Evolutionary conservation across 2,329 filamentous ascomycete genomes (phyloP).

Genomic region (Nemania diffusa): DNA sequence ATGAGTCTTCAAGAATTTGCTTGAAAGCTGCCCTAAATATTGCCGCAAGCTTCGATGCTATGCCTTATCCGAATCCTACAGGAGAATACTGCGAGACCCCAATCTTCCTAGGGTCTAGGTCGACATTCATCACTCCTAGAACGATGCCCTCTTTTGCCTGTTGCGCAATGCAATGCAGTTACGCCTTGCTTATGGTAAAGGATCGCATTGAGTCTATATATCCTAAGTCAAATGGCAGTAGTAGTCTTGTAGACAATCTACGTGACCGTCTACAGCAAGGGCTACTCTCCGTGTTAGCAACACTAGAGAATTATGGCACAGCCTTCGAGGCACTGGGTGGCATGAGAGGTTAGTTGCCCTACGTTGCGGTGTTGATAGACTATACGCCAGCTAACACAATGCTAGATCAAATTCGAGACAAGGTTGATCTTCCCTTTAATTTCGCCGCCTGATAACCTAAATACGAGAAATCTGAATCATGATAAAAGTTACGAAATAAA

Average conservation of each 20-base stretch:
- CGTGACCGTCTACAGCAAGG: slow-evolving; percentile 55
- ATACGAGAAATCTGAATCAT: background rate
- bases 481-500: background rate
- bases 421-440: slow-evolving; percentile 43
- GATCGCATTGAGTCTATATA: slow-evolving; percentile 55
- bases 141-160: slow-evolving; percentile 59
- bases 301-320: slow-evolving; percentile 57
- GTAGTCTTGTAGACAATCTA: slow-evolving; percentile 50
- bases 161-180: slow-evolving; percentile 59
- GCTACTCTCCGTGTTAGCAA: slow-evolving; percentile 54
- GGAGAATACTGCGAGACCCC: slow-evolving; percentile 50
- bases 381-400: slow-evolving; percentile 26
- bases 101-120: slow-evolving; percentile 51
- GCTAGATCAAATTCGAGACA: slow-evolving; percentile 49
- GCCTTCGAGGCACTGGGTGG: slow-evolving; percentile 58
- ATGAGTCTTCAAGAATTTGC: slow-evolving; percentile 61
- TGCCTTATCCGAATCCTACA: slow-evolving; percentile 59
- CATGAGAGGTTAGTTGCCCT: slow-evolving; percentile 54
- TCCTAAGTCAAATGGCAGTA: slow-evolving; percentile 40
- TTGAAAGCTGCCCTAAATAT: slow-evolving; percentile 61
- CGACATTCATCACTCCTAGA: slow-evolving; percentile 54
- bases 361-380: background rate
- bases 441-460: slow-evolving; percentile 25
- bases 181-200: slow-evolving; percentile 57
- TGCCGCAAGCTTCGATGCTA: slow-evolving; percentile 56